phyloP scores from a whole-genome alignment of 1,284 basidiomycete genomes.

The Puccinia brachypodii region DNA sequence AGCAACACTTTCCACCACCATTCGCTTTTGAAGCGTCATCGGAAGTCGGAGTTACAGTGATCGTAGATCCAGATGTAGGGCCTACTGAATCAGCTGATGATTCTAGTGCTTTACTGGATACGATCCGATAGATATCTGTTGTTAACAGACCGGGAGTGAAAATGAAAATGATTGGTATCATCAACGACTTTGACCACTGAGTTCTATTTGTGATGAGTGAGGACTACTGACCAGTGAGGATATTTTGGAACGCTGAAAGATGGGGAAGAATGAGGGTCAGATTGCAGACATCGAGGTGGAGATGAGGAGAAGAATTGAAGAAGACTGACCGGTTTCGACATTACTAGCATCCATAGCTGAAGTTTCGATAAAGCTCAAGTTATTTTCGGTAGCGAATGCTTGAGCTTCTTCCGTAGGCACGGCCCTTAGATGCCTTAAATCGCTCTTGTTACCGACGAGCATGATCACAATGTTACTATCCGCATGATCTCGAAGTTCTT shows the following conservation, averaged over 20 bases:
- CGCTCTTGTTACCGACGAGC: constrained; percentile 74
- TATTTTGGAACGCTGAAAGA: constrained; percentile 81
- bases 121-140: constrained; percentile 89
- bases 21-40: constrained; percentile 60
- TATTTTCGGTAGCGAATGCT: constrained; percentile 41
- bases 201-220: constrained; percentile 35
- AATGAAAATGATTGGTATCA: too few relatives aligned
- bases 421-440: constrained; percentile 93
- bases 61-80: constrained; percentile 52
- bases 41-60: constrained; percentile 66
- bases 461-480: constrained; percentile 61
- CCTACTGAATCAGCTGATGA: constrained; percentile 66
- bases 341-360: constrained; percentile 99
- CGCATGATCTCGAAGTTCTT: constrained; percentile 76
- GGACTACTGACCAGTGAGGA: constrained; percentile 74
- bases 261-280: neutral
- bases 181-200: too few relatives aligned
- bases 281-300: neutral
- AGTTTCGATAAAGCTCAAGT: constrained; percentile 73
- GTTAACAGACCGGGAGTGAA: too few relatives aligned
- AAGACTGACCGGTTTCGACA: constrained; percentile 71
- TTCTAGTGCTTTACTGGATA: constrained; percentile 83
- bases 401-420: constrained; percentile 75
- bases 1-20: constrained; percentile 47
- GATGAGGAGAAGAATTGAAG: neutral